phyloP scores from a whole-genome alignment of 1,139 yeast species.

The Hyphopichia fennica region DNA sequence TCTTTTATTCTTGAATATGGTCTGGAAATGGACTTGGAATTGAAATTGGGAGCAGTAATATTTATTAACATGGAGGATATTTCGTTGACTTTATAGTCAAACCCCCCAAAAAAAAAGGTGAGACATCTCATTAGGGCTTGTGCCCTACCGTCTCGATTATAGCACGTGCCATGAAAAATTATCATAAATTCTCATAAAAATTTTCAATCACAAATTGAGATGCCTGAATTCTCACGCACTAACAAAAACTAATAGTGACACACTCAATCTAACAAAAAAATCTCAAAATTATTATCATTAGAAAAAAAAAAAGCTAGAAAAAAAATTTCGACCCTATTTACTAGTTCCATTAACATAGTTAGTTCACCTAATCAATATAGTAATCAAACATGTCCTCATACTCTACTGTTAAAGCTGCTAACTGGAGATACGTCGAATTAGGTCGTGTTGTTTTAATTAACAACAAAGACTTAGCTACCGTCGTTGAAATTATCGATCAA shows the following conservation, averaged over 20 bases:
- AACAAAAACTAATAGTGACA: neutral
- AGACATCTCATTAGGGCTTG: no score
- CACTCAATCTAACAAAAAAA: neutral
- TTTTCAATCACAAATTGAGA: slow-evolving; percentile 1
- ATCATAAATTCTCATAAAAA: neutral
- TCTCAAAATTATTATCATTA: slow-evolving; percentile 1
- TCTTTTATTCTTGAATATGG: no score
- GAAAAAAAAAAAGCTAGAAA: slow-evolving; percentile 3
- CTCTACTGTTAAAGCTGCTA: slow-evolving; percentile 89
- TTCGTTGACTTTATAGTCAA: no score
- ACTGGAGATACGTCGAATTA: slow-evolving; percentile 99
- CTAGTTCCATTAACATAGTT: slow-evolving; percentile 6
- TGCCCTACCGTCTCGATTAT: no score
- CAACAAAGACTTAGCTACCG: slow-evolving; percentile 83
- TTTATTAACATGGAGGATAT: no score
- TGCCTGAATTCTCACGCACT: no score
- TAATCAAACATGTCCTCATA: slow-evolving; percentile 31
- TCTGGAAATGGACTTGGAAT: no score
- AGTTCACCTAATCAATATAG: slow-evolving; percentile 5
- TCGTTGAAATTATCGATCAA: slow-evolving; percentile 98
- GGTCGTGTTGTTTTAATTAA: slow-evolving; percentile 97
- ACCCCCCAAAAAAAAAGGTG: no score
- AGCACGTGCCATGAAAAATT: no score
- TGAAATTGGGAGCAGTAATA: no score
- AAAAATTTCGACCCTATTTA: slow-evolving; percentile 2